Evolutionary conservation across 441 rosid species (phyloP).

Genomic region (Heliophila coronopifolia): DNA sequence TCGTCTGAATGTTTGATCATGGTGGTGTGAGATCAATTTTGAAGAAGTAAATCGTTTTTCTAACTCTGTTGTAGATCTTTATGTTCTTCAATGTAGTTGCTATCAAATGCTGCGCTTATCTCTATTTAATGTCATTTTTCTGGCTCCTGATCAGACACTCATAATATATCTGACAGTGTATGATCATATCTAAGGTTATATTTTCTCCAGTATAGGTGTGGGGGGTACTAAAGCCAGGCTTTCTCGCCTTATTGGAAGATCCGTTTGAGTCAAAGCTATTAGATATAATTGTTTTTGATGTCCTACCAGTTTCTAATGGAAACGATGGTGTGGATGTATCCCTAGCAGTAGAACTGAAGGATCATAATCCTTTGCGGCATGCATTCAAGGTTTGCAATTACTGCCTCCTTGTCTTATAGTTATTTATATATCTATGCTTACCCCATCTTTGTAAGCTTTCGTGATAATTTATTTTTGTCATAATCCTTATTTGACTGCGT

Average conservation of each 20-base stretch:
- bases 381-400: slow-evolving; percentile 62
- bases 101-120: not conserved
- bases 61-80: slow-evolving; percentile 4
- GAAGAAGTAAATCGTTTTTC: not conserved
- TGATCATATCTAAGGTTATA: slow-evolving; percentile 22
- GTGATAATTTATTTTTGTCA: not conserved
- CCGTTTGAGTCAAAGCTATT: slow-evolving; percentile 77
- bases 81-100: slow-evolving; percentile 5
- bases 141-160: slow-evolving; percentile 10
- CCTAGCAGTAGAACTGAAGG: slow-evolving; percentile 81
- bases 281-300: slow-evolving; percentile 93
- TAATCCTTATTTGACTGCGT: not conserved
- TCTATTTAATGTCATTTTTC: slow-evolving; percentile 8
- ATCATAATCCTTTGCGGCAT: slow-evolving; percentile 88
- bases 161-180: not conserved
- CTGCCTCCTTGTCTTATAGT: not conserved
- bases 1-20: slow-evolving; percentile 2
- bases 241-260: slow-evolving; percentile 83
- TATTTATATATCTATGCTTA: not conserved
- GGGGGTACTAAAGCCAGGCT: slow-evolving; percentile 98
- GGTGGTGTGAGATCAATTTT: not conserved
- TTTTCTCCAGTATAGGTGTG: slow-evolving; percentile 79
- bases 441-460: slow-evolving; percentile 1
- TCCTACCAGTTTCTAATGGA: slow-evolving; percentile 82
- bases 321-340: slow-evolving; percentile 71